Conservation (phyloP, 1,284 basidiomycete genomes). For the Trichosporon sp. region DNA sequence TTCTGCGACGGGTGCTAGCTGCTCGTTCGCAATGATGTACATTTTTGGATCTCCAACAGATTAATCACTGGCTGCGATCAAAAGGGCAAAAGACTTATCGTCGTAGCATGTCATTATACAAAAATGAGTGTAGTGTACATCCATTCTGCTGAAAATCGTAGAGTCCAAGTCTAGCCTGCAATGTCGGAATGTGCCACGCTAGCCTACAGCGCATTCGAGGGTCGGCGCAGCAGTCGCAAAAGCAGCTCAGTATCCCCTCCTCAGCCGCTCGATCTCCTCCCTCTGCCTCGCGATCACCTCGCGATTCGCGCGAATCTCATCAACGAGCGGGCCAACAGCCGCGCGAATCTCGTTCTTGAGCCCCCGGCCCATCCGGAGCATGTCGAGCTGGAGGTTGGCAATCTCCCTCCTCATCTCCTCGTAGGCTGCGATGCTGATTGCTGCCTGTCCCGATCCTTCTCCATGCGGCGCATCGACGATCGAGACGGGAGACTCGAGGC, state of each 20-base stretch:
- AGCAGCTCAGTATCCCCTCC: slow-evolving; percentile 24
- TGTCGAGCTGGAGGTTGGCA: slow-evolving; percentile 31
- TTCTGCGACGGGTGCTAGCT: not conserved
- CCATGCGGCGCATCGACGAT: not conserved
- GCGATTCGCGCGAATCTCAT: slow-evolving; percentile 24
- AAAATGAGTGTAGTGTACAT: no score
- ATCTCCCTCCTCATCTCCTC: slow-evolving; percentile 28
- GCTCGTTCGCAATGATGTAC: no score
- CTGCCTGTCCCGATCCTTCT: not conserved
- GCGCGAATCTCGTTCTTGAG: slow-evolving; percentile 31
- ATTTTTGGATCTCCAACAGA: no score
- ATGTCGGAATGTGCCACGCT: no score
- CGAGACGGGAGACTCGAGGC: not conserved
- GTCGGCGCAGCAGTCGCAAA: no score
- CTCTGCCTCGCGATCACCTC: slow-evolving; percentile 28
- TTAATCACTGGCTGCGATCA: no score
- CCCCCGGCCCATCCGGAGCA: slow-evolving; percentile 31
- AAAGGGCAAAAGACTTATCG: no score
- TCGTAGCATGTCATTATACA: no score
- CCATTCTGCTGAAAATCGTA: no score
- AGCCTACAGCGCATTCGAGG: no score
- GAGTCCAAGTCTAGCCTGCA: no score
- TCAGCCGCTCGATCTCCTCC: slow-evolving; percentile 32
- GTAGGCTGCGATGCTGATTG: not conserved
- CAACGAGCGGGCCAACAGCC: slow-evolving; percentile 23